Evolutionary conservation across 495 filamentous ascomycete species (phyloP).

Genomic region (Tuber aestivum): DNA sequence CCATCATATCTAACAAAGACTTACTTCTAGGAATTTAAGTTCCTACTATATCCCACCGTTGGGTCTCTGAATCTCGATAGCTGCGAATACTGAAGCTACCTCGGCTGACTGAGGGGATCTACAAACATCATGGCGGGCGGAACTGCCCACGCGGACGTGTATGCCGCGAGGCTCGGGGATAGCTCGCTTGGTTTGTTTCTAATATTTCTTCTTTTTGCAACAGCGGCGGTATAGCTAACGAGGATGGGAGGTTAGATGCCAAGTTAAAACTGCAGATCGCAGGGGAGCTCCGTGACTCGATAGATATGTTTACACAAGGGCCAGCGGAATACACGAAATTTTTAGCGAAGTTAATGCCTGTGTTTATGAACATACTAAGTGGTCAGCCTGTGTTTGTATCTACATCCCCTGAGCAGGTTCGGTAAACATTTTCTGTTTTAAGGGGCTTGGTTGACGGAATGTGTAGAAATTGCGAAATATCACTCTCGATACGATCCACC

Average conservation of each 20-base stretch:
- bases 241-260: conserved; percentile 48
- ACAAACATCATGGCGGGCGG: conserved; percentile 37
- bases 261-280: conserved; percentile 60
- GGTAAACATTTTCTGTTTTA: conserved; percentile 20
- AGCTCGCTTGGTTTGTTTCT: conserved; percentile 52
- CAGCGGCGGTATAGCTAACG: conserved; percentile 13
- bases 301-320: conserved; percentile 53
- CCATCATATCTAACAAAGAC: neutral
- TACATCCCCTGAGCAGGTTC: conserved; percentile 74
- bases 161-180: conserved; percentile 56
- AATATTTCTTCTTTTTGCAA: neutral
- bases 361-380: conserved; percentile 78
- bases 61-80: neutral
- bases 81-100: neutral
- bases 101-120: neutral
- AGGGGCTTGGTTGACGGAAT: conserved; percentile 9
- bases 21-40: neutral
- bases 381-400: conserved; percentile 88
- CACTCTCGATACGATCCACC: conserved; percentile 87
- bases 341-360: conserved; percentile 76
- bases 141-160: conserved; percentile 48
- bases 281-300: conserved; percentile 63
- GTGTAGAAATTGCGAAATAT: conserved; percentile 79
- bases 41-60: neutral
- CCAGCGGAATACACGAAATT: conserved; percentile 61